Evolutionary conservation across 2,329 filamentous ascomycete species (phyloP), one percentile per base, ranked within the genome.

Genomic region (Zymoseptoria crescenta): DNA sequence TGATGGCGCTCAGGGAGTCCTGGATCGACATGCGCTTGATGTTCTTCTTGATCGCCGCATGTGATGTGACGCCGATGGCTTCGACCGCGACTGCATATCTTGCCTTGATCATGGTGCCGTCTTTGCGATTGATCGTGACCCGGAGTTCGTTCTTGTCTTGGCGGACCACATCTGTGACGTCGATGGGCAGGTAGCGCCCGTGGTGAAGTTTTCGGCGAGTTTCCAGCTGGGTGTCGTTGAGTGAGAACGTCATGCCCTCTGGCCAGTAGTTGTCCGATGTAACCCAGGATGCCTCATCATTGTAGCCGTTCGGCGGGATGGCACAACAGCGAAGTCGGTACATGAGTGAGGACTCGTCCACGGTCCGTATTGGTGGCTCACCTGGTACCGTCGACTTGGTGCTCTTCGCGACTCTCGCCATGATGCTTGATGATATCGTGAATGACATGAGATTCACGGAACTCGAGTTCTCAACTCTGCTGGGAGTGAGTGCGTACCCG

Each of bases 141-240:
- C 79, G 75, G 2, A 96, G 69, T 0, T 67, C 71, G 67, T 96
- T 96, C 5, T 71, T 68, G 0, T 89, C 90, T 16, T 74, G 65
- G 8, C 68, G 70, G 4, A 95, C 64, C 20, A 82, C 72, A 0
- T 71, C 62, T 1, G 90, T 91, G 24, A 96, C 76, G 65, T 96
- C 90, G 5, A 89, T 77, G 0, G 92, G 86, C 8, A 91, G 73
- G 66, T 95, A 89, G 65, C 86, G 89, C 9, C 86, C 86, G 68
- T 92, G 82, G 62, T 94, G 86, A 0, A 83, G 72, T 66, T 89
- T 90, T 28, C 87, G 82, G 49, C 87, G 82, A 16, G 90, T 71
- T 9, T 84, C 76, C 1, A 82, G 68, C 19, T 64, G 52, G 0
- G 74, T 69, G 0, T 73, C 77, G 65, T 96, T 96, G 61, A 95